Evolutionary conservation across 768 basidiomycete species (phyloP).

Genomic region (Hericium erinaceus): DNA sequence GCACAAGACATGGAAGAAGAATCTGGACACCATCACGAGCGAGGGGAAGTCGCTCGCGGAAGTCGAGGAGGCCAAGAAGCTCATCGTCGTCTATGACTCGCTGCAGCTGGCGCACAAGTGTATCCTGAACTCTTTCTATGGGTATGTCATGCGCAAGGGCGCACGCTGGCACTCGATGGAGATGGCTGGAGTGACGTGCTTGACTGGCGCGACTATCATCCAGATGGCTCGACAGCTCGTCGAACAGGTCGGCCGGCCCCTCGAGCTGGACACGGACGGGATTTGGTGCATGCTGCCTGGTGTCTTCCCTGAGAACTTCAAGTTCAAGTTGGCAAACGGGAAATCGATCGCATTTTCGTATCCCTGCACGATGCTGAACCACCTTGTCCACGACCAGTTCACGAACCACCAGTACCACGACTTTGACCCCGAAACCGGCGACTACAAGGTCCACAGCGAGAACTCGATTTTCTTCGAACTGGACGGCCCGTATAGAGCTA

Average conservation of each 20-base stretch:
- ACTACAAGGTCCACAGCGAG: constrained; percentile 82
- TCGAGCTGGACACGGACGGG: constrained; percentile 97
- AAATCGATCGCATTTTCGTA: constrained; percentile 89
- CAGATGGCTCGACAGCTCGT: constrained; percentile 97
- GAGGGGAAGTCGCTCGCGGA: constrained; percentile 73
- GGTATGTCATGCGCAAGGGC: constrained; percentile 99
- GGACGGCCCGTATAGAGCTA: constrained; percentile 96
- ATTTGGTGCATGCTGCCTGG: constrained; percentile 99
- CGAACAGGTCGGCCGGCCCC: constrained; percentile 93
- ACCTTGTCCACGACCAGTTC: constrained; percentile 90
- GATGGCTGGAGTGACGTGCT: constrained; percentile 99
- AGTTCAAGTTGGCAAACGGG: constrained; percentile 81
- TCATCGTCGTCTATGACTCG: constrained; percentile 98
- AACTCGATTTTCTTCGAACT: constrained; percentile 99
- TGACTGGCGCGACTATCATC: constrained; percentile 96
- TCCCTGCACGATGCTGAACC: constrained; percentile 99
- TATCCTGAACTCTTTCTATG: constrained; percentile 99
- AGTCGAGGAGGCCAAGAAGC: constrained; percentile 95
- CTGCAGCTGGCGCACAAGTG: constrained; percentile 99
- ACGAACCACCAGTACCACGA: constrained; percentile 99
- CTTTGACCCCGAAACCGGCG: constrained; percentile 73
- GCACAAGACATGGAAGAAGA: constrained; percentile 99
- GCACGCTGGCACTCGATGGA: constrained; percentile 99
- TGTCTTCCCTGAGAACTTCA: constrained; percentile 96
- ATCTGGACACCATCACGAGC: constrained; percentile 64